Conservation (phyloP, 345 rosid species). For the Mallotus nudiflorus region DNA sequence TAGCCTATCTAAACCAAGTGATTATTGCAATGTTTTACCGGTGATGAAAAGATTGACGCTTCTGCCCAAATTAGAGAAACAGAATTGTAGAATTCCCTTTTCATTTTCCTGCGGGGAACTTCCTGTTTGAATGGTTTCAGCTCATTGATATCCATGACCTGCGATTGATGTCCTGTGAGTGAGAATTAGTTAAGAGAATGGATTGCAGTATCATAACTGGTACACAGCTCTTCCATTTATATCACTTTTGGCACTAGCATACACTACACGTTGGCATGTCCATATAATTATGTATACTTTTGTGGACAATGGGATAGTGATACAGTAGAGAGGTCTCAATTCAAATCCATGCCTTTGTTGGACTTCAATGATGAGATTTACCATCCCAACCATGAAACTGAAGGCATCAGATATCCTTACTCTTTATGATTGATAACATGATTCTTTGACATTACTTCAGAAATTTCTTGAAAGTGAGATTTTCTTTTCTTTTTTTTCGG, state of each 20-base stretch:
- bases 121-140: background rate
- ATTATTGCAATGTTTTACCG: background rate
- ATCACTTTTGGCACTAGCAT: background rate
- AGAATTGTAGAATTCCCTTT: background rate
- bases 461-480: background rate
- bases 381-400: background rate
- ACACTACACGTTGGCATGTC: background rate
- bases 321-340: background rate
- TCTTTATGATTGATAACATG: background rate
- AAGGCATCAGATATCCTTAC: background rate
- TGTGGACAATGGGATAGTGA: background rate
- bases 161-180: background rate
- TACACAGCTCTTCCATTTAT: background rate
- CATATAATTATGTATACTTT: background rate
- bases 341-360: background rate
- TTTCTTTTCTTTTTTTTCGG: background rate
- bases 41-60: background rate
- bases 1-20: background rate
- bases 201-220: background rate
- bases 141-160: background rate
- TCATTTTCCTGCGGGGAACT: background rate
- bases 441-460: background rate
- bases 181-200: background rate
- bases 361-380: background rate
- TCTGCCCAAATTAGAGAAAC: background rate